Conservation (phyloP, 2,329 filamentous ascomycete genomes). For the Neofusicoccum laricinum region DNA sequence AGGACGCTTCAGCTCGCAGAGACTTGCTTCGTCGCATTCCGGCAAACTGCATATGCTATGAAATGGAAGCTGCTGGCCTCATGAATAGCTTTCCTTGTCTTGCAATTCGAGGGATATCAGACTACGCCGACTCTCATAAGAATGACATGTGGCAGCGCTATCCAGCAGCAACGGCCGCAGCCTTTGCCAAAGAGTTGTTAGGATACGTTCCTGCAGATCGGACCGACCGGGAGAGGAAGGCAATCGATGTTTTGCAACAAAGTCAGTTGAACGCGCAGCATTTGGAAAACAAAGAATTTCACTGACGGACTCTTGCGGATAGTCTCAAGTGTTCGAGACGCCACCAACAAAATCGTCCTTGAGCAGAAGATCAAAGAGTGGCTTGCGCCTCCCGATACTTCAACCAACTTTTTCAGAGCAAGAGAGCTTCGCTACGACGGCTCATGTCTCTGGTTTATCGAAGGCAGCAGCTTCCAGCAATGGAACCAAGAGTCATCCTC, state of each 20-base stretch:
- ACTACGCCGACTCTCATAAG: slow-evolving; percentile 28
- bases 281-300: no score
- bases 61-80: slow-evolving; percentile 19
- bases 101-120: slow-evolving; percentile 26
- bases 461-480: background rate
- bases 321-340: background rate
- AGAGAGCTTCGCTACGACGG: background rate
- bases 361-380: background rate
- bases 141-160: slow-evolving; percentile 26
- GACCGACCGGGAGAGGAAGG: background rate
- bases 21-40: background rate
- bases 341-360: background rate
- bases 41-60: slow-evolving; percentile 19
- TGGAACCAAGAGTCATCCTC: background rate
- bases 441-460: background rate
- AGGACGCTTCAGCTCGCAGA: background rate
- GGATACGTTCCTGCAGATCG: background rate
- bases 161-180: slow-evolving; percentile 21
- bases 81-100: slow-evolving; percentile 26
- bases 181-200: slow-evolving; percentile 21
- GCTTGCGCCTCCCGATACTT: background rate
- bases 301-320: background rate
- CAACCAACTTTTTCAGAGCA: background rate
- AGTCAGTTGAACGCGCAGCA: background rate
- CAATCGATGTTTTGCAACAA: background rate